Percentiles rank a stretch among this genome's conserved stretches.
phyloP scores from a whole-genome alignment of 2,329 filamentous ascomycete genomes.

The Fusarium duplospermum region DNA sequence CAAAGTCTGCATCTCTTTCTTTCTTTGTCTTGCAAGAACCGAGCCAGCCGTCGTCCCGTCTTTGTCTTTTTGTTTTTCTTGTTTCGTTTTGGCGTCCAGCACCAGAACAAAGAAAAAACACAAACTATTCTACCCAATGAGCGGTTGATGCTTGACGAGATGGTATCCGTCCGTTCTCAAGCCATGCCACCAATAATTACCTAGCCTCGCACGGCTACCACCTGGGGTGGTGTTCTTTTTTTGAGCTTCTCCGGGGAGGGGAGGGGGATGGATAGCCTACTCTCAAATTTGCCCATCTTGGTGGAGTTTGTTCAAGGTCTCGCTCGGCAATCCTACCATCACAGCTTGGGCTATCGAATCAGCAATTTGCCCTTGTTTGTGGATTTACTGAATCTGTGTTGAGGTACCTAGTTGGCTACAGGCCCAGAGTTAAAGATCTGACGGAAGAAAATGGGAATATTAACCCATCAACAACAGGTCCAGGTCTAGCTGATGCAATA shows the following conservation, averaged over 20 bases:
- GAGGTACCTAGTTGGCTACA: background rate
- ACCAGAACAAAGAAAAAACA: background rate
- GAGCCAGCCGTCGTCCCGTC: background rate
- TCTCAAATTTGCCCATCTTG: background rate
- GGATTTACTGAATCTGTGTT: background rate
- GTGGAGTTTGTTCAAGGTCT: background rate
- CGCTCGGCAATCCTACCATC: background rate
- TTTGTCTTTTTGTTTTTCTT: background rate
- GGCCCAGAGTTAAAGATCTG: background rate
- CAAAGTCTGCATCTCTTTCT: background rate
- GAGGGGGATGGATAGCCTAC: background rate
- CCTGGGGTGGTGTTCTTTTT: background rate
- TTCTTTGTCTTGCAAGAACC: background rate
- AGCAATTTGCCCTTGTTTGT: background rate
- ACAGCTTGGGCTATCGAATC: background rate
- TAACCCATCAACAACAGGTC: background rate
- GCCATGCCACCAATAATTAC: background rate
- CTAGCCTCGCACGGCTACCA: conserved; percentile 3
- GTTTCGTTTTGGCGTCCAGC: background rate
- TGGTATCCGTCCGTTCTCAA: background rate
- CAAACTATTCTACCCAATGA: background rate
- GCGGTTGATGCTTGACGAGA: background rate
- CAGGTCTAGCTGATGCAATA: background rate
- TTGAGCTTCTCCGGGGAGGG: background rate
- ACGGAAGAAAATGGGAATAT: background rate